These are phyloP conservation scores for Mucor sp. DNA, from an alignment of 371 early-diverging fungal genomes.

Conservation along the genomic window DNA sequence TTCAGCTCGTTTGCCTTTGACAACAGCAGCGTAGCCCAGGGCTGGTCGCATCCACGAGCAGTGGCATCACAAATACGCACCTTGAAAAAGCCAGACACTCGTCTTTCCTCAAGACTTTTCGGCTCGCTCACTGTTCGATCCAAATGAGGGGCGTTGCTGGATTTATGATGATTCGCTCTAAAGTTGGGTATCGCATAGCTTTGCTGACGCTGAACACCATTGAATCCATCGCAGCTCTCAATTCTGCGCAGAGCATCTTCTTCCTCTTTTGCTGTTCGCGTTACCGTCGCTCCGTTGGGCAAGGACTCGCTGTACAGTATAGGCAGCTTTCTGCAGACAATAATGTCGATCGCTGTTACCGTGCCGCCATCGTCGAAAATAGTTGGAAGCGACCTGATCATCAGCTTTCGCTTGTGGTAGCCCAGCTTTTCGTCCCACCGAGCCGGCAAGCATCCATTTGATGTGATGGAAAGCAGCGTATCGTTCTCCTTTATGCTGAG, in stretches of 20 bases:
- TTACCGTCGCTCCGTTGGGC: slow-evolving; percentile 45
- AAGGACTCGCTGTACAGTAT: slow-evolving; percentile 59
- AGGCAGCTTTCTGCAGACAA: slow-evolving; percentile 68
- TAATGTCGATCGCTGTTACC: slow-evolving; percentile 69
- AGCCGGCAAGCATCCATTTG: slow-evolving; percentile 67
- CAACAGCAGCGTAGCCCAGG: slow-evolving; percentile 26
- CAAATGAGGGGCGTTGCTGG: not conserved
- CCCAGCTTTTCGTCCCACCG: slow-evolving; percentile 76
- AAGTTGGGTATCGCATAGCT: slow-evolving; percentile 17
- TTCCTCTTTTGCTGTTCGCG: slow-evolving; percentile 63
- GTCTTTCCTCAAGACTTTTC: slow-evolving; percentile 30
- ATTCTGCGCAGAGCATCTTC: slow-evolving; percentile 41
- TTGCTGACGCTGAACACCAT: not conserved
- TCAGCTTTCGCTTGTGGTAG: slow-evolving; percentile 42
- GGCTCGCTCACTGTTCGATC: slow-evolving; percentile 14
- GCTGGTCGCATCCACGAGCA: slow-evolving; percentile 5
- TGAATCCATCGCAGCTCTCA: slow-evolving; percentile 9
- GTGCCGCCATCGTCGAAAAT: slow-evolving; percentile 68
- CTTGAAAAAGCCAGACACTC: slow-evolving; percentile 51
- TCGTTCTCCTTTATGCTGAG: slow-evolving; percentile 1
- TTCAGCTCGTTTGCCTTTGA: slow-evolving; percentile 34
- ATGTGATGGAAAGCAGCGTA: slow-evolving; percentile 45
- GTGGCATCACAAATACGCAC: slow-evolving; percentile 52
- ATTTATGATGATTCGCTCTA: slow-evolving; percentile 13
- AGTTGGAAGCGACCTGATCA: slow-evolving; percentile 41